A percentile compares a stretch with the other conserved stretches of the same genome.
These are phyloP conservation scores for Umbilicus rupestris DNA, from an alignment of 164 flowering plant species.

Conservation along the genomic window DNA sequence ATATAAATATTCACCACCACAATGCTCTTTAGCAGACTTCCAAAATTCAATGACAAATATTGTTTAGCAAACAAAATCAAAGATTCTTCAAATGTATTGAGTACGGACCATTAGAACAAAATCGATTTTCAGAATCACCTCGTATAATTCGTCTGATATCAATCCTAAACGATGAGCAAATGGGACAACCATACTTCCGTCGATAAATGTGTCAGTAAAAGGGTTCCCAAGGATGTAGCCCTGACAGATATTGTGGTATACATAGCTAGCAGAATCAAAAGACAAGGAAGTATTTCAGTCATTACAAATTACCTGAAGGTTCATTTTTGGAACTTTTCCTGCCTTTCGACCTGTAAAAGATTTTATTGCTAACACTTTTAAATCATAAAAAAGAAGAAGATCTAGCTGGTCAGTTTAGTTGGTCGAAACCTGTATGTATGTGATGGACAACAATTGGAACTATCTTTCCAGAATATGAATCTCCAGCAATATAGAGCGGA, in stretches of 20 bases:
- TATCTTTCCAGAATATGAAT: constrained; percentile 26
- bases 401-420: neutral
- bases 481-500: constrained; percentile 24
- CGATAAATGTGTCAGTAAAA: neutral
- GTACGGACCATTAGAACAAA: neutral
- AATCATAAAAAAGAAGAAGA: neutral
- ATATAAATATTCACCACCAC: neutral
- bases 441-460: constrained; percentile 16
- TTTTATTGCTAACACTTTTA: neutral
- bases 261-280: neutral
- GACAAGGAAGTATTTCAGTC: neutral
- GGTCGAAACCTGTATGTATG: constrained; percentile 17
- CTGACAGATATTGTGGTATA: neutral
- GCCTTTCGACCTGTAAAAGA: neutral
- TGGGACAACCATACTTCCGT: neutral
- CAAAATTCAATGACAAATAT: neutral
- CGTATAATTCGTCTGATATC: constrained; percentile 11
- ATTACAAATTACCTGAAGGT: neutral
- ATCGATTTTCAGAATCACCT: neutral
- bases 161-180: constrained; percentile 6
- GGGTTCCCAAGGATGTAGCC: constrained; percentile 15
- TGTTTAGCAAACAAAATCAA: neutral
- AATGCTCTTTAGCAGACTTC: constrained; percentile 4
- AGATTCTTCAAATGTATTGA: neutral
- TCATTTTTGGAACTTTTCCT: neutral